These are phyloP conservation scores for Athelia psychrophila DNA, from an alignment of 1,284 basidiomycete species.

Conservation along the genomic window DNA sequence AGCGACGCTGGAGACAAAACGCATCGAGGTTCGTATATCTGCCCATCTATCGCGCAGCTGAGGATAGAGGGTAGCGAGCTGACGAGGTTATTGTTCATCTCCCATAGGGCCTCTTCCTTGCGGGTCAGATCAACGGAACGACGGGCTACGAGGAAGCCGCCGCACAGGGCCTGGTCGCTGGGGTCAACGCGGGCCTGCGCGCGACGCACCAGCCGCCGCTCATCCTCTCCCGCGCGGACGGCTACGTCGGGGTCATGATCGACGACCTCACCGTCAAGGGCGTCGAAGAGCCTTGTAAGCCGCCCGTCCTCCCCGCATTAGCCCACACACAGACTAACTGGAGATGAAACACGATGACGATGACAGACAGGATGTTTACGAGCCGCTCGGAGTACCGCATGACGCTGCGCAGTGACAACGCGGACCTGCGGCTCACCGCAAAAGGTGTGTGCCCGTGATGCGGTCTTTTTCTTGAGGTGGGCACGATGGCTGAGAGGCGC, in stretches of 20 bases:
- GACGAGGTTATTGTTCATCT: too few relatives aligned
- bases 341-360: too few relatives aligned
- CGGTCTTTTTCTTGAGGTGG: not conserved
- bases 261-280: slow-evolving; percentile 88
- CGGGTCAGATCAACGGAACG: slow-evolving; percentile 89
- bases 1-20: slow-evolving; percentile 86
- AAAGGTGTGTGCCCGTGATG: slow-evolving; percentile 46
- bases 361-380: slow-evolving; percentile 94
- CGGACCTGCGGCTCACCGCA: slow-evolving; percentile 77
- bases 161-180: slow-evolving; percentile 82
- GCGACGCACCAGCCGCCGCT: slow-evolving; percentile 57
- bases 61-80: too few relatives aligned
- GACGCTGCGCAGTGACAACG: slow-evolving; percentile 85
- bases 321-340: too few relatives aligned
- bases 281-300: slow-evolving; percentile 84
- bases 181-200: slow-evolving; percentile 81
- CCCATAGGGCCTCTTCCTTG: slow-evolving; percentile 80
- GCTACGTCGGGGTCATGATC: slow-evolving; percentile 86
- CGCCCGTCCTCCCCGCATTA: not conserved
- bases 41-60: not conserved
- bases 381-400: slow-evolving; percentile 88
- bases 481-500: not conserved
- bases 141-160: slow-evolving; percentile 94
- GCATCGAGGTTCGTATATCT: slow-evolving; percentile 51
- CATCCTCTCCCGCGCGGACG: slow-evolving; percentile 76